Evolutionary conservation across 805 yeast genomes (phyloP), one percentile per base, ranked within the genome.

Genomic region (Metschnikowia noctiluminum): DNA sequence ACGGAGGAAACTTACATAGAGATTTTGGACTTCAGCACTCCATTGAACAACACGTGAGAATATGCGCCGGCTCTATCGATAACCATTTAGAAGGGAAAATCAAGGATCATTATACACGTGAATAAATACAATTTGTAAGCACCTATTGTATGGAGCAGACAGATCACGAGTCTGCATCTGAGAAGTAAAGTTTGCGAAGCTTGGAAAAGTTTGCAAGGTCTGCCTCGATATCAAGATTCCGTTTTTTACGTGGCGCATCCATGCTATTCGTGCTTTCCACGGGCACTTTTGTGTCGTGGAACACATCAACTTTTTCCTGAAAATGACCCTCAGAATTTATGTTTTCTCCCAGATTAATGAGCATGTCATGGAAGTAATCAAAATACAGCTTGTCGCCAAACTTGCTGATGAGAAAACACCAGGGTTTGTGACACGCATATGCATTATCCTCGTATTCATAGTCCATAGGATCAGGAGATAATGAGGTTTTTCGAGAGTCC

Each of bases 1-100:
- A 79, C 79, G 9, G 59, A 54, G 40, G 76, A 75, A 48, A 89
- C 97, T 2, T 85, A 73, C 62, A 82, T 94, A 51, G 97, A 91
- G 65, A 84, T 94, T 28, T 69, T 90, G 42, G 96, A 90, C 63
- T 92, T 89, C 68, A 85, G 87, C 54, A 35, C 56, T 7, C 60
- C 60, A 7, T 38, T 55, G 28, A 52, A 56, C 15, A 42, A 30
- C 7, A 8, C 15, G 6, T 11, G 36, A 35, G 39, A 42, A 42
- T 13, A 16, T 43, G 13, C 11, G 40, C 36, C 6, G 16, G 12
- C 21, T 11, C 3, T 34, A 34, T 31, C 34, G 34, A 7, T 21
- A 14, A 16, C 28, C 11, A 10, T 37, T 21, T 21, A 21, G 21
- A 21, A 21, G 21, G 21, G 21, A 21, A 21, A 21, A 21, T 21